Conservation (phyloP, 1,139 yeast genomes). For the Yamadazyma atlantica region DNA sequence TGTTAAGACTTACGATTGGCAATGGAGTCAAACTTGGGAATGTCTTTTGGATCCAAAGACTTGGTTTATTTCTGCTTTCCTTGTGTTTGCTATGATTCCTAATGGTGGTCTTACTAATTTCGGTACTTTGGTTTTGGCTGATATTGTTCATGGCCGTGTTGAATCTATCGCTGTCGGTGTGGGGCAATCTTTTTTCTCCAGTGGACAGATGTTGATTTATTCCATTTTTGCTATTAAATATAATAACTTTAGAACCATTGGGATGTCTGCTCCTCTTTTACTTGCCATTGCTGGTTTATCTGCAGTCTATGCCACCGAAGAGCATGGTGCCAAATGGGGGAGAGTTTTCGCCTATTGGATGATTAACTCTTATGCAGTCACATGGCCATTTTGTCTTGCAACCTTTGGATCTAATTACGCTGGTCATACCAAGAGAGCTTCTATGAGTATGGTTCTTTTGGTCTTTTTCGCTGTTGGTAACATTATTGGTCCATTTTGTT, state of each 20-base stretch:
- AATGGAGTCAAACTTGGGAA: slow-evolving; percentile 42
- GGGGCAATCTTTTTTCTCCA: slow-evolving; percentile 10
- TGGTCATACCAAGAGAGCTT: slow-evolving; percentile 23
- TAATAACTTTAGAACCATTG: slow-evolving; percentile 12
- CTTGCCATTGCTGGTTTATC: slow-evolving; percentile 13
- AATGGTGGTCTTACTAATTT: slow-evolving; percentile 41
- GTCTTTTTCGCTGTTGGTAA: slow-evolving; percentile 26
- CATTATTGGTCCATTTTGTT: slow-evolving; percentile 26
- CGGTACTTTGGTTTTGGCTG: slow-evolving; percentile 10
- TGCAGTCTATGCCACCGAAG: slow-evolving; percentile 12
- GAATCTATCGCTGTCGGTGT: slow-evolving; percentile 11
- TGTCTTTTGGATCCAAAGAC: slow-evolving; percentile 45
- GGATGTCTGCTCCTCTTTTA: slow-evolving; percentile 11
- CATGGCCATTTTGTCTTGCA: slow-evolving; percentile 39
- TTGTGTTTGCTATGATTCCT: slow-evolving; percentile 42
- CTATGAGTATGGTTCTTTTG: slow-evolving; percentile 23
- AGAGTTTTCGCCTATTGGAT: slow-evolving; percentile 10
- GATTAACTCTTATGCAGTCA: slow-evolving; percentile 9
- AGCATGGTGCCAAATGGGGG: slow-evolving; percentile 8
- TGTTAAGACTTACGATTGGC: slow-evolving; percentile 45
- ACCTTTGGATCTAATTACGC: slow-evolving; percentile 25
- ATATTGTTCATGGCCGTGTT: slow-evolving; percentile 9
- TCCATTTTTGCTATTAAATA: slow-evolving; percentile 9
- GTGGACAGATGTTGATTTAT: slow-evolving; percentile 12
- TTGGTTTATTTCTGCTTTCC: slow-evolving; percentile 40